Percentiles rank a stretch among this genome's conserved stretches.
These are phyloP conservation scores for Yarrowia deformans DNA, from an alignment of 805 yeast species.

Conservation along the genomic window DNA sequence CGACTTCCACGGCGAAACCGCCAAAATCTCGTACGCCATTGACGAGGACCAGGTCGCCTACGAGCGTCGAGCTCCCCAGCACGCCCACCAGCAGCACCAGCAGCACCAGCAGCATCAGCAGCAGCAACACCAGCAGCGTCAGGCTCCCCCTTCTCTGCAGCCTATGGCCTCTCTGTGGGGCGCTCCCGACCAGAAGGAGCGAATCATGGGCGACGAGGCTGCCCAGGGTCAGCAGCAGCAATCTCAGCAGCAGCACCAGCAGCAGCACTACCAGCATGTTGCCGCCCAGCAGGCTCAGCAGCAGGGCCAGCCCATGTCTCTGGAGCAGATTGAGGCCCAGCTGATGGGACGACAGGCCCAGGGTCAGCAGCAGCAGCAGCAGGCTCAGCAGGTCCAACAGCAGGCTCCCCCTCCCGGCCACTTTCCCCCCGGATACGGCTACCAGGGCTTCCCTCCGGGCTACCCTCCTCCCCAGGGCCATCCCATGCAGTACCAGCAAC, in stretches of 20 bases:
- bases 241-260: slow-evolving; percentile 13
- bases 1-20: slow-evolving; percentile 60
- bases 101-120: slow-evolving; percentile 43
- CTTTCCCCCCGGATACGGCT: slow-evolving; percentile 49
- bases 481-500: slow-evolving; percentile 39
- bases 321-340: slow-evolving; percentile 87
- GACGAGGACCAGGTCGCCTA: slow-evolving; percentile 47
- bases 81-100: slow-evolving; percentile 17
- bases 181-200: slow-evolving; percentile 48
- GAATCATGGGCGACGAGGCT: slow-evolving; percentile 28
- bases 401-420: slow-evolving; percentile 40
- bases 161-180: slow-evolving; percentile 81
- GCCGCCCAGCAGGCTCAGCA: slow-evolving; percentile 43
- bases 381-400: slow-evolving; percentile 43
- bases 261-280: slow-evolving; percentile 33
- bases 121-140: slow-evolving; percentile 45
- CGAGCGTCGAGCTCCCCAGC: slow-evolving; percentile 52
- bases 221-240: slow-evolving; percentile 22
- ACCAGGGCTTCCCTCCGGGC: slow-evolving; percentile 38
- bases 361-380: slow-evolving; percentile 42
- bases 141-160: slow-evolving; percentile 56
- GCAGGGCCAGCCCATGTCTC: slow-evolving; percentile 58
- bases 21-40: slow-evolving; percentile 46
- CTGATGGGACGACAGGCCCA: slow-evolving; percentile 54
- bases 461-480: slow-evolving; percentile 38